phyloP scores from a whole-genome alignment of 176 grass and related monocot genomes.

The Zea luxurians region DNA sequence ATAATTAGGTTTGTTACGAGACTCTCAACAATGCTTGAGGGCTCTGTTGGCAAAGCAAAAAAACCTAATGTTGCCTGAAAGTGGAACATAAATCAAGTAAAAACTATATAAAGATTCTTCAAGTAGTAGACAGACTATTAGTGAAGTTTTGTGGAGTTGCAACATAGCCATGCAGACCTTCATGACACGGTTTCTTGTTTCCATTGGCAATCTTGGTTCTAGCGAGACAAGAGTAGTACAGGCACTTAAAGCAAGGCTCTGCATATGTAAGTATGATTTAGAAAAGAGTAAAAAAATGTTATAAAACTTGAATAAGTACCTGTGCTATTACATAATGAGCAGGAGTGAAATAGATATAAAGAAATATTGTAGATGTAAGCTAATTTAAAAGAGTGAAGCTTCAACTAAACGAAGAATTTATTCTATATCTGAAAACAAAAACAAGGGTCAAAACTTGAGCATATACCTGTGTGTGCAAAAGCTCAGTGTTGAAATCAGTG shows the following conservation, averaged over 20 bases:
- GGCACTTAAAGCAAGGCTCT: constrained; percentile 92
- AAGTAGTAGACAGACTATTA: constrained; percentile 27
- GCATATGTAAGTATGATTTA: constrained; percentile 39
- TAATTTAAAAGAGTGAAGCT: constrained; percentile 16
- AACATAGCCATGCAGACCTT: constrained; percentile 59
- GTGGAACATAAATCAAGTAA: constrained; percentile 40
- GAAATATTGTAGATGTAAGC: not conserved
- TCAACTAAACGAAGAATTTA: constrained; percentile 15
- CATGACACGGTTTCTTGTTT: constrained; percentile 97
- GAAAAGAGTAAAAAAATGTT: constrained; percentile 5
- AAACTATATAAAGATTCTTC: constrained; percentile 22
- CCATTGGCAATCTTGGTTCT: constrained; percentile 93
- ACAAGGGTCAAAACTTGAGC: constrained; percentile 26
- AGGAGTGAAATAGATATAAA: not conserved
- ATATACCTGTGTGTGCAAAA: constrained; percentile 83
- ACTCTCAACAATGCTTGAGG: constrained; percentile 73
- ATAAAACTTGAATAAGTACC: not conserved
- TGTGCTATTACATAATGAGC: not conserved
- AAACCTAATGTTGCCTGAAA: constrained; percentile 92
- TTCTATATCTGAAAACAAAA: constrained; percentile 16
- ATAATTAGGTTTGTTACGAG: constrained; percentile 89
- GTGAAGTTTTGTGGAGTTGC: constrained; percentile 14
- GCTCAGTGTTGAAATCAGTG: constrained; percentile 80
- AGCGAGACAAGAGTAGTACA: constrained; percentile 94
- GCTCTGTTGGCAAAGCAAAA: constrained; percentile 88